phyloP scores from a whole-genome alignment of 176 grass and related monocot species.

The Rhynchospora tenuis region DNA sequence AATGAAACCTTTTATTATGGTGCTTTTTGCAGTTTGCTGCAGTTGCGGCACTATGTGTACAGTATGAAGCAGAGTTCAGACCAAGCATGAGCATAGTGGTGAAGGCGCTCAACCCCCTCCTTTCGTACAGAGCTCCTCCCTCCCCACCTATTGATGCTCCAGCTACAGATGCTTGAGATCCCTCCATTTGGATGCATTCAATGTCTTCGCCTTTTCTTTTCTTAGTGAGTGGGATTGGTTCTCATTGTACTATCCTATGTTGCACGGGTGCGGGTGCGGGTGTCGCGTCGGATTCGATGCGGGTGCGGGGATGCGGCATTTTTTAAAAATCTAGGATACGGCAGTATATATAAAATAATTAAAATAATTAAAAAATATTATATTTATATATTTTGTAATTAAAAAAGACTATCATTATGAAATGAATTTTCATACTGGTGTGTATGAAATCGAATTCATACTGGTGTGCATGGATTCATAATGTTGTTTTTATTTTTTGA shows the following conservation, averaged over 20 bases:
- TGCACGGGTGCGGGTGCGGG: too few relatives aligned
- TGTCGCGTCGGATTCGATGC: too few relatives aligned
- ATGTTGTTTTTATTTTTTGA: too few relatives aligned
- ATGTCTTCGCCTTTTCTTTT: slow-evolving; percentile 23
- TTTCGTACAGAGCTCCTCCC: slow-evolving; percentile 40
- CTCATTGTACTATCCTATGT: neutral
- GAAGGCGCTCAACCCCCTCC: slow-evolving; percentile 72
- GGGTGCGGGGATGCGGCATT: too few relatives aligned
- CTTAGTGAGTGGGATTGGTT: slow-evolving; percentile 7
- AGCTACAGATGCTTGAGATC: slow-evolving; percentile 28
- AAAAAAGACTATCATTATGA: too few relatives aligned
- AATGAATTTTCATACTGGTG: too few relatives aligned
- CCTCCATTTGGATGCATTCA: slow-evolving; percentile 16
- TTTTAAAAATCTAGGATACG: too few relatives aligned
- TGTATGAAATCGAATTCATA: too few relatives aligned
- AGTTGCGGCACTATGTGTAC: slow-evolving; percentile 69
- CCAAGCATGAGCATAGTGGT: slow-evolving; percentile 92
- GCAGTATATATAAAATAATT: too few relatives aligned
- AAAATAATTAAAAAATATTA: too few relatives aligned
- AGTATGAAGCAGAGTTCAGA: slow-evolving; percentile 78
- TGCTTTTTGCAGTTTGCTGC: slow-evolving; percentile 59
- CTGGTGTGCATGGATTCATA: too few relatives aligned
- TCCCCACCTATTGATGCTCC: slow-evolving; percentile 13
- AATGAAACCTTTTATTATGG: slow-evolving; percentile 5
- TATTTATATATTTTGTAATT: too few relatives aligned